phyloP scores from a whole-genome alignment of 2,329 filamentous ascomycete genomes.

The Pseudopyricularia javanii region DNA sequence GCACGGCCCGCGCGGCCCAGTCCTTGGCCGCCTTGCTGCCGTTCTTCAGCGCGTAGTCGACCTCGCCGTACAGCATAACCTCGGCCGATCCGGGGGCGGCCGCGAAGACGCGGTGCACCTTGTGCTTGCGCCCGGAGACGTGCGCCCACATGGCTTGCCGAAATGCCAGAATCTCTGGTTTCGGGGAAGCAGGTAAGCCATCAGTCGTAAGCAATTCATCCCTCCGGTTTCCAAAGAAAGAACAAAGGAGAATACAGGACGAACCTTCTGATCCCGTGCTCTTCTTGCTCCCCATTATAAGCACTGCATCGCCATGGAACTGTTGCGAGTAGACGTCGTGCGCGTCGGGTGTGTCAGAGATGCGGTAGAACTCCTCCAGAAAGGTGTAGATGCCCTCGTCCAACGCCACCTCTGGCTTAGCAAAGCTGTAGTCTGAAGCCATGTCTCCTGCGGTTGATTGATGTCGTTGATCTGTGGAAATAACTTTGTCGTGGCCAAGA shows the following conservation, averaged over 20 bases:
- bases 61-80: not conserved
- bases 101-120: not conserved
- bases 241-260: not conserved
- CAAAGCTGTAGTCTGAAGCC: not conserved
- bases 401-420: not conserved
- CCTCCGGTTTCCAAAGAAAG: too few species aligned
- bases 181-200: not conserved
- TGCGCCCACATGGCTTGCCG: not conserved
- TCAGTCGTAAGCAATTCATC: too few species aligned
- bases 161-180: not conserved
- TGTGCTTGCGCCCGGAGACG: not conserved
- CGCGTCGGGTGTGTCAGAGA: not conserved
- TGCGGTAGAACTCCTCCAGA: not conserved
- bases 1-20: not conserved
- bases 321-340: not conserved
- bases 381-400: not conserved
- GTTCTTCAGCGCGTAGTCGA: not conserved
- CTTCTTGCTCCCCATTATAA: not conserved
- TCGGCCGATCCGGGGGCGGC: not conserved
- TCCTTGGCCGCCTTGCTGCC: not conserved
- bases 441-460: too few species aligned
- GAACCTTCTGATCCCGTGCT: not conserved
- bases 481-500: not conserved
- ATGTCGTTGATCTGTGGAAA: not conserved
- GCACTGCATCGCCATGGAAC: not conserved